Base-by-base conservation (phyloP, 345 rosid species). In the Litchi chinensis region DNA sequence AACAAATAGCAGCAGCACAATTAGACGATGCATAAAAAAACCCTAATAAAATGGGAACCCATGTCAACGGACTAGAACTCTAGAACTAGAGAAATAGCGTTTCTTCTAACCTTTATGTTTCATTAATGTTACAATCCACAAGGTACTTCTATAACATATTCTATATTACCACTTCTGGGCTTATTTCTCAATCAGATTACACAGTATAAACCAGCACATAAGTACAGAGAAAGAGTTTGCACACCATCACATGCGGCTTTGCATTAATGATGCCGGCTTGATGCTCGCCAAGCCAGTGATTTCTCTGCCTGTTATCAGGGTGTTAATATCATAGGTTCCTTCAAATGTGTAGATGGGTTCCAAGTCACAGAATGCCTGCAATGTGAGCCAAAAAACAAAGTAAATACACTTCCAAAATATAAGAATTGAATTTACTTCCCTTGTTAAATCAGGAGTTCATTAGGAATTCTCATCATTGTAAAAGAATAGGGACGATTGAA, bases 351-450 rank as follows among this genome's bases (percentile, higher is more conserved):
- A 90, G 56, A 96, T 94, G 15, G 99, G 99, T 76, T 96, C 99
- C 87, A 96, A 83, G 87, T 94, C 99, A 71, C 99, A 94, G 81
- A 96, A 93, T 71, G 99, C 99, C 98, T 92, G 95, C 89, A 84
- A 40, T 24, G 54, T 43, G 5, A 75, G 39, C 52, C 65, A 26
- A 50, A 32, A 48, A 0, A 1, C 16, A 48, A 28, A 54, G 11
- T 21, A 18, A 48, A n/a, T 56, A 11, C 10, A 40, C 10, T 26
- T 26, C 10, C 1, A 16, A 63, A 8, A 66, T 32, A 1, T 11
- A 8, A 71, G 43, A 44, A 70, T 24, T 54, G 44, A 44, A 7
- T 3, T 39, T 39, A 11, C 19, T 32, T 1, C 56, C 10, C 10
- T 54, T 6, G 1, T 16, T 15, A 54, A 54, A 71, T 18, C 26